These are phyloP conservation scores for Pythium vanterpoolii DNA, from an alignment of 352 stramenopile species.

Conservation along the genomic window DNA sequence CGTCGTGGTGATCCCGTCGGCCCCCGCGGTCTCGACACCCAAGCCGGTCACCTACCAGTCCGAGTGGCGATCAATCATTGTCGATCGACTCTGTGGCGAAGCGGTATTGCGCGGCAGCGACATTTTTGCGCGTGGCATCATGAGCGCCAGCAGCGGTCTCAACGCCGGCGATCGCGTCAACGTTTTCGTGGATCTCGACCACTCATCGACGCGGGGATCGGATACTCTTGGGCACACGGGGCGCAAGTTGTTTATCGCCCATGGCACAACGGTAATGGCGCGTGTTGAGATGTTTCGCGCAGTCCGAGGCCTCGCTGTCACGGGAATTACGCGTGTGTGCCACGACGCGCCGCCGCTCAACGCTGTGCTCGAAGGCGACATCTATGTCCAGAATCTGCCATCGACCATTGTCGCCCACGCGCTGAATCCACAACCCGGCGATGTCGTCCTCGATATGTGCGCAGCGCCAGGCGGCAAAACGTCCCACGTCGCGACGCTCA, in stretches of 20 bases:
- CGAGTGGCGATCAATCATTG: slow-evolving; percentile 68
- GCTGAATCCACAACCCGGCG: slow-evolving; percentile 74
- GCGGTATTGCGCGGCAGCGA: slow-evolving; percentile 92
- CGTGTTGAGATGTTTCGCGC: slow-evolving; percentile 80
- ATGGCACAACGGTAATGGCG: slow-evolving; percentile 66
- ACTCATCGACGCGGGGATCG: slow-evolving; percentile 68
- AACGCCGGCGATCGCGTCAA: slow-evolving; percentile 74
- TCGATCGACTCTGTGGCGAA: slow-evolving; percentile 91
- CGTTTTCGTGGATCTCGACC: slow-evolving; percentile 85
- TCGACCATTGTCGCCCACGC: slow-evolving; percentile 90
- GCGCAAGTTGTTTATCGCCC: slow-evolving; percentile 75
- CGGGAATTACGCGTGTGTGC: slow-evolving; percentile 65
- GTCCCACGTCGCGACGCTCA: slow-evolving; percentile 90
- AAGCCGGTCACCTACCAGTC: slow-evolving; percentile 21
- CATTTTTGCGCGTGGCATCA: slow-evolving; percentile 91
- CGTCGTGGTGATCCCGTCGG: slow-evolving; percentile 70
- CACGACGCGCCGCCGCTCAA: slow-evolving; percentile 88
- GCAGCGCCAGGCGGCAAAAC: slow-evolving; percentile 92
- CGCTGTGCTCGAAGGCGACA: slow-evolving; percentile 67
- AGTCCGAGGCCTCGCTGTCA: slow-evolving; percentile 58
- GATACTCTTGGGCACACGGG: slow-evolving; percentile 68
- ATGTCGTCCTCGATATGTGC: slow-evolving; percentile 94
- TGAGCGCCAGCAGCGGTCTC: slow-evolving; percentile 87
- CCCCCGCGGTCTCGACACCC: slow-evolving; percentile 27
- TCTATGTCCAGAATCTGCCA: slow-evolving; percentile 94